phyloP scores from a whole-genome alignment of 306 rosid species.

The Cyclanthera cordifolia region DNA sequence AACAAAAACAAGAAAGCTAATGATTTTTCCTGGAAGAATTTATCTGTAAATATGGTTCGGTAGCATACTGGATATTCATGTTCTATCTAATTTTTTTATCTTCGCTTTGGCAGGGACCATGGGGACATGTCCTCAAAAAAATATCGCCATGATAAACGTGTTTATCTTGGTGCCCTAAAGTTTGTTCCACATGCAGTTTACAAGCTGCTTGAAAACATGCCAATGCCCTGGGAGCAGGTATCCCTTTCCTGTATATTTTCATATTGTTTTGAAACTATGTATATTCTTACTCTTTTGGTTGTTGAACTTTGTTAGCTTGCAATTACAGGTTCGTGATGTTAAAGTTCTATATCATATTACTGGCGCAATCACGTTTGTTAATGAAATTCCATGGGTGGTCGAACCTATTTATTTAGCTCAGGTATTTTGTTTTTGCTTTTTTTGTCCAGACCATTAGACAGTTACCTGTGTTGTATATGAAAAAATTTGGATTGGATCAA shows the following conservation, averaged over 20 bases:
- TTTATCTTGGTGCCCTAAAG: conserved; percentile 97
- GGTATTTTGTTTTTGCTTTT: conserved; percentile 29
- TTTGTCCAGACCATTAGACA: not conserved
- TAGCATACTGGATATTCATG: not conserved
- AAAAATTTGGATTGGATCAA: not conserved
- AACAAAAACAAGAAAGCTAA: not conserved
- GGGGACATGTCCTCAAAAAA: conserved; percentile 99
- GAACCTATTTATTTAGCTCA: conserved; percentile 96
- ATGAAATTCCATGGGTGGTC: conserved; percentile 98
- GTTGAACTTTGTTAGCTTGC: not conserved
- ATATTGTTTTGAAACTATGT: not conserved
- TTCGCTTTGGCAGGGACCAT: conserved; percentile 61
- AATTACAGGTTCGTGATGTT: conserved; percentile 78
- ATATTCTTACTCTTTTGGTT: not conserved
- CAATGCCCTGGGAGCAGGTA: conserved; percentile 99
- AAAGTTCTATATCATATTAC: conserved; percentile 88
- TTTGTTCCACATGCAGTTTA: conserved; percentile 97
- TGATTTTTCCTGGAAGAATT: not conserved
- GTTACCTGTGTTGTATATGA: not conserved
- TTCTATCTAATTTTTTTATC: conserved; percentile 2
- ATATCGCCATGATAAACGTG: conserved; percentile 94
- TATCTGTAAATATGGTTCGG: not conserved
- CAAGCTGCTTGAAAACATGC: conserved; percentile 95
- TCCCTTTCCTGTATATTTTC: conserved; percentile 5
- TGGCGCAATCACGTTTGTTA: conserved; percentile 95